Conservation (phyloP, 768 basidiomycete species). For the Phaeolepiota aurea region DNA sequence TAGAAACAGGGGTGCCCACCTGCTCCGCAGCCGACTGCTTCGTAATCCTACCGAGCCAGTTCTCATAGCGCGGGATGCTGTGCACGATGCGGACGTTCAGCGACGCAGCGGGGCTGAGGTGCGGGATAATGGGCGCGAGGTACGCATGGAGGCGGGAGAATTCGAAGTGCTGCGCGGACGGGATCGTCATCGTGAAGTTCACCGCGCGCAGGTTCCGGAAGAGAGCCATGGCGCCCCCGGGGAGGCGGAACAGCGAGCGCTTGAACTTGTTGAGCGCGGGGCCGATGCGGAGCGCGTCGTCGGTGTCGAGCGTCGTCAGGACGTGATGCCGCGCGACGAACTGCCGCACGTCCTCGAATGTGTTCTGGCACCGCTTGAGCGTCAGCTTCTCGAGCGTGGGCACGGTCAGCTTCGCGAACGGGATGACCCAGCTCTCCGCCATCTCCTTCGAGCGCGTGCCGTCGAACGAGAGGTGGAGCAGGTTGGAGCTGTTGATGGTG, state of each 20-base stretch:
- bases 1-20: background rate
- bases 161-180: background rate
- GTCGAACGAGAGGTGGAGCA: conserved; percentile 6
- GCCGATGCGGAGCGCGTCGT: background rate
- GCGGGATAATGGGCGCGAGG: background rate
- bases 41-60: no score
- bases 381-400: background rate
- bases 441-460: background rate
- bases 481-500: conserved; percentile 5
- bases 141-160: background rate
- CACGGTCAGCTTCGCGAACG: background rate
- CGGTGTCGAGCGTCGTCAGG: background rate
- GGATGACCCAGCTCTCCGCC: conserved; percentile 1
- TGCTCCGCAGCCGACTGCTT: background rate
- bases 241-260: background rate
- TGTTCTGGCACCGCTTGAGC: background rate
- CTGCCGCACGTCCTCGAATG: background rate
- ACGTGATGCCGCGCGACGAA: background rate
- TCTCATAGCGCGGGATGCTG: background rate
- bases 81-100: background rate
- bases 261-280: background rate
- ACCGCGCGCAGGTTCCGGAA: background rate
- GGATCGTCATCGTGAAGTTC: background rate
- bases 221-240: background rate
- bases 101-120: background rate